Conservation (phyloP, 1,284 basidiomycete genomes). For the Marasmius sp. region DNA sequence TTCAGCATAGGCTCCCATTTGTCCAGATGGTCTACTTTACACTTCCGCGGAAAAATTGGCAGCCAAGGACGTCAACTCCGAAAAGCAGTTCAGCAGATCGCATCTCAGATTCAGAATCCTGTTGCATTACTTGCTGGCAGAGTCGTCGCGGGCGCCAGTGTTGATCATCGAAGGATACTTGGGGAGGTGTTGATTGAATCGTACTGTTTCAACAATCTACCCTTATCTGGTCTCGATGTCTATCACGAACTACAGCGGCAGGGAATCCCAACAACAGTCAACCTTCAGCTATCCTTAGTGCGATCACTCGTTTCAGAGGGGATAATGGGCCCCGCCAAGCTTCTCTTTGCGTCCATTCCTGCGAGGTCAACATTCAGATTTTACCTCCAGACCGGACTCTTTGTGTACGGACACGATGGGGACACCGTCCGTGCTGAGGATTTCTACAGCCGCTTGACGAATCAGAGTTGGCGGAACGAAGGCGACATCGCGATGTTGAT, state of each 20-base stretch:
- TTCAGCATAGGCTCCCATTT: constrained; percentile 32
- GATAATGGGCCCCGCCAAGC: constrained; percentile 42
- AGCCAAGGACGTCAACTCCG: constrained; percentile 28
- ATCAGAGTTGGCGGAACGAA: constrained; percentile 25
- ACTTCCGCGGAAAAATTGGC: constrained; percentile 9
- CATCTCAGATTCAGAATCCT: constrained; percentile 37
- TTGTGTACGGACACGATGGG: constrained; percentile 53
- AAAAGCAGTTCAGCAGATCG: constrained; percentile 28
- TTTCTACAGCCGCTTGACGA: constrained; percentile 39
- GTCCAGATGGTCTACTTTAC: constrained; percentile 13
- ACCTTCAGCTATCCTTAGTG: constrained; percentile 37
- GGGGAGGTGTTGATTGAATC: constrained; percentile 43
- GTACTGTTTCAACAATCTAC: constrained; percentile 30
- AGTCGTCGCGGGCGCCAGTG: constrained; percentile 21
- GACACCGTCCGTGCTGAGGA: constrained; percentile 41
- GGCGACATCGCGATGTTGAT: constrained; percentile 47
- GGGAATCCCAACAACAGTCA: constrained; percentile 27
- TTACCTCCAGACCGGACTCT: constrained; percentile 48
- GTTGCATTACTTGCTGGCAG: constrained; percentile 29
- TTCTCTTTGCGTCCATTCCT: constrained; percentile 35
- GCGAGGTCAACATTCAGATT: constrained; percentile 20
- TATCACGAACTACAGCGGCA: constrained; percentile 40
- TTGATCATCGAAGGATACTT: constrained; percentile 27
- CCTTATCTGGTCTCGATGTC: constrained; percentile 44
- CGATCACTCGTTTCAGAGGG: constrained; percentile 44